Percentiles rank a stretch among this genome's conserved stretches.
phyloP scores from a whole-genome alignment of 768 basidiomycete genomes.

The Mycena chlorophos region DNA sequence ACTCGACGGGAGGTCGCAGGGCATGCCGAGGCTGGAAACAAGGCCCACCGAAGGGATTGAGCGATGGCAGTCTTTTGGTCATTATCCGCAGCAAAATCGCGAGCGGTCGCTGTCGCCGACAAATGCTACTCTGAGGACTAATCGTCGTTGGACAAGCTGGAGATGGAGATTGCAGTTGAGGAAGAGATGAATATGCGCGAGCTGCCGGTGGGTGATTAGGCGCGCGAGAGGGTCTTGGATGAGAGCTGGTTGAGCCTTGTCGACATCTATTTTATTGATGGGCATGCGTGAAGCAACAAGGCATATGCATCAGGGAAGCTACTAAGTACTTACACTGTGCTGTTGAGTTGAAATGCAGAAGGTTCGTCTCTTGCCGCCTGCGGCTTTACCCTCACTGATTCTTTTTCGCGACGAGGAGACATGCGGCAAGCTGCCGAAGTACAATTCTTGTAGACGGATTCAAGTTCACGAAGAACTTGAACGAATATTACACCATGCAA shows the following conservation, averaged over 20 bases:
- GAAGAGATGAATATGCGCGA: slow-evolving; percentile 36
- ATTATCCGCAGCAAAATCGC: neutral
- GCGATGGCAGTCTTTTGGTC: neutral
- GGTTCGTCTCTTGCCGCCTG: too few relatives aligned
- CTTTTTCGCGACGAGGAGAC: too few relatives aligned
- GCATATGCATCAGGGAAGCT: neutral
- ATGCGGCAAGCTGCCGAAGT: too few relatives aligned
- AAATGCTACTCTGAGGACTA: slow-evolving; percentile 37
- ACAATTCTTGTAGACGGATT: too few relatives aligned
- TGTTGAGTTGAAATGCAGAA: slow-evolving; percentile 18
- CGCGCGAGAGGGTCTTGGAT: slow-evolving; percentile 67
- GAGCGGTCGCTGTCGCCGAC: slow-evolving; percentile 11
- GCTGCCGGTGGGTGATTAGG: slow-evolving; percentile 72
- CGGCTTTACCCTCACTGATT: too few relatives aligned
- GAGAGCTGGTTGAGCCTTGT: slow-evolving; percentile 77
- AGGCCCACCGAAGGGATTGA: neutral
- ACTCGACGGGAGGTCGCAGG: slow-evolving; percentile 36
- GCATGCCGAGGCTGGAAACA: neutral
- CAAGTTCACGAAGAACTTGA: too few relatives aligned
- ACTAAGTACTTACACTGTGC: slow-evolving; percentile 30
- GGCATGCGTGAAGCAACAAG: slow-evolving; percentile 34
- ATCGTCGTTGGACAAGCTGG: slow-evolving; percentile 36
- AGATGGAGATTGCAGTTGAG: slow-evolving; percentile 54
- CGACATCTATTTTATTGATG: slow-evolving; percentile 67
- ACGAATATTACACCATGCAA: slow-evolving; percentile 10